Evolutionary conservation across 2,329 filamentous ascomycete genomes (phyloP), one percentile per base, ranked within the genome.

Genomic region (Neofusicoccum cordaticola): DNA sequence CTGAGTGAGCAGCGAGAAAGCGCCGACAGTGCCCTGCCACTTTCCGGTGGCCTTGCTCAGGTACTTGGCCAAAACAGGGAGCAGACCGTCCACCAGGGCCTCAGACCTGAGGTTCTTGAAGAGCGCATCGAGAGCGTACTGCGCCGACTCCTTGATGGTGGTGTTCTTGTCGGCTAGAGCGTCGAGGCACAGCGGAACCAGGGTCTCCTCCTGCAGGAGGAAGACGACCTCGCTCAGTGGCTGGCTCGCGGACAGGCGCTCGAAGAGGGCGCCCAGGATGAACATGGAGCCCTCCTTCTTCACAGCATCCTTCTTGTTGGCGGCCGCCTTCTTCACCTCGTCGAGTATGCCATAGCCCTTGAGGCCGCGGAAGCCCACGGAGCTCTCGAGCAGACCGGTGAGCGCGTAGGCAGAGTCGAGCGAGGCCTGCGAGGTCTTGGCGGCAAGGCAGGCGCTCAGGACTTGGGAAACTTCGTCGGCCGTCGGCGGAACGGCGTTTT

Each of bases 11-110:
- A 98, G 79, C 77, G 90, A 88, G 74, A 90, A 90, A 51, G 92
- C 95, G 66, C 90, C 93, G 62, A 97, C 91, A 15, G 91, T 92
- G 66, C 95, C 95, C 80, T 99, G 95, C 95, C 95, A 99, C 81
- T 99, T 99, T 69, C 92, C 93, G 15, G 92, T 90, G 73, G 87
- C 88, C 80, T 92, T 96, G 74, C 84, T 83, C 35, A 99, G 84
- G 76, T 98, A 98, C 61, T 84, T 79, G 67, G 83, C 80, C 45
- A 99, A 82, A 15, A 87, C 85, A 2, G 95, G 93, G 60, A 99
- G 82, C 47, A 99, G 85, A 19, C 91, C 93, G 68, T 87, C 86
- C 61, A 96, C 90, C 73, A 96, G 86, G 57, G 91, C 88, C 82
- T 98, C 95, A 64, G 92, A 82, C 74, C 86, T 88, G 68, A 99